These are phyloP conservation scores for Aspergillus sp. DNA, from an alignment of 2,329 filamentous ascomycete species.

Conservation along the genomic window DNA sequence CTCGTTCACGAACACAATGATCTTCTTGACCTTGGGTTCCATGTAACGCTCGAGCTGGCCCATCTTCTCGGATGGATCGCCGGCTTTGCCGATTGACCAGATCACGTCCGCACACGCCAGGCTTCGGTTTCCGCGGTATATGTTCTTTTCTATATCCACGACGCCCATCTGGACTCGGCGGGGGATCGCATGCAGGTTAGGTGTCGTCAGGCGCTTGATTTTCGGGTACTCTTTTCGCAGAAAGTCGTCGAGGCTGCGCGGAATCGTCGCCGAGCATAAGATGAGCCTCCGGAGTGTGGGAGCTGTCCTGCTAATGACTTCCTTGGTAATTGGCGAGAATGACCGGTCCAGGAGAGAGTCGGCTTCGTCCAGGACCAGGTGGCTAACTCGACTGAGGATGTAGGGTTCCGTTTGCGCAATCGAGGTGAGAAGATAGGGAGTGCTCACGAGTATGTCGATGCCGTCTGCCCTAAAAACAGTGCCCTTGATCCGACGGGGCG, in stretches of 20 bases:
- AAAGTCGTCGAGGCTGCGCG: constrained; percentile 75
- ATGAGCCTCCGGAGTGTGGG: constrained; percentile 80
- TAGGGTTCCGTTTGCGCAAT: constrained; percentile 87
- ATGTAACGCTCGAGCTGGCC: constrained; percentile 25
- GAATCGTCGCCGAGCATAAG: constrained; percentile 93
- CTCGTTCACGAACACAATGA: constrained; percentile 95
- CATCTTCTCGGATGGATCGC: constrained; percentile 33
- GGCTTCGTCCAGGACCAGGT: constrained; percentile 88
- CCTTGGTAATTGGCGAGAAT: constrained; percentile 72
- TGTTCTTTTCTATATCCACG: constrained; percentile 83
- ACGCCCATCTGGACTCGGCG: constrained; percentile 89
- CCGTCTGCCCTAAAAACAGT: constrained; percentile 72
- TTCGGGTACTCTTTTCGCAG: constrained; percentile 74
- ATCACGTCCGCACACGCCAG: constrained; percentile 92
- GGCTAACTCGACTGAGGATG: constrained; percentile 79
- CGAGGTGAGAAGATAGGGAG: constrained; percentile 78
- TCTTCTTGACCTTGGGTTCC: constrained; percentile 61
- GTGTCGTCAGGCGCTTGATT: constrained; percentile 79
- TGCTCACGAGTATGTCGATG: constrained; percentile 77
- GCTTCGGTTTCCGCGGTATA: constrained; percentile 84
- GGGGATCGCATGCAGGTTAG: constrained; percentile 91
- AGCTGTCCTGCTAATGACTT: constrained; percentile 69
- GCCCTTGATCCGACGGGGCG: constrained; percentile 69
- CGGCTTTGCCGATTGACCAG: constrained; percentile 81
- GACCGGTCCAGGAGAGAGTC: constrained; percentile 92